Evolutionary conservation across 768 basidiomycete species (phyloP).

Genomic region (Leccinellum rugosiceps): DNA sequence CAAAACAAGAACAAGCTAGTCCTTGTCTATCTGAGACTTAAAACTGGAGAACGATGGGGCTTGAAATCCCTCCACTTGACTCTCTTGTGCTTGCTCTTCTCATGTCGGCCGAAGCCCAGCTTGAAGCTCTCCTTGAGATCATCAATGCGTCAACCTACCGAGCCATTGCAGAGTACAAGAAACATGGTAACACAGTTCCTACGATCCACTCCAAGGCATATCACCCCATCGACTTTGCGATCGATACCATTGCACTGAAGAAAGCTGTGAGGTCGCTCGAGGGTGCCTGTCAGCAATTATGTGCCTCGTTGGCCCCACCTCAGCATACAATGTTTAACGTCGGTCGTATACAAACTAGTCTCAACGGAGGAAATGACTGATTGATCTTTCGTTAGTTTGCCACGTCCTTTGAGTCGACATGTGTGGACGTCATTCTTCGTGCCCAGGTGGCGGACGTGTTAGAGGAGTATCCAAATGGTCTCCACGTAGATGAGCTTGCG

Average conservation of each 20-base stretch:
- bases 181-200: conserved; percentile 18
- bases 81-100: not conserved
- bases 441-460: conserved; percentile 3
- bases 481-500: conserved; percentile 26
- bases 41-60: not conserved
- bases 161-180: conserved; percentile 27
- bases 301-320: conserved; percentile 24
- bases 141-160: conserved; percentile 27
- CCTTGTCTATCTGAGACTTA: not conserved
- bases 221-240: conserved; percentile 23
- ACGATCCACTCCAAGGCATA: conserved; percentile 20
- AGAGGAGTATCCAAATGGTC: conserved; percentile 23
- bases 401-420: conserved; percentile 25
- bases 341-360: not conserved
- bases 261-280: conserved; percentile 26
- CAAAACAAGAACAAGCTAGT: not conserved
- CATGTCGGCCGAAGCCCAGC: conserved; percentile 18
- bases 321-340: conserved; percentile 28
- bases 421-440: conserved; percentile 4
- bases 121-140: conserved; percentile 25
- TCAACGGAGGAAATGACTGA: not conserved
- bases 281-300: conserved; percentile 27
- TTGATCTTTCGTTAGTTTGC: conserved; percentile 6
- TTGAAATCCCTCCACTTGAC: not conserved
- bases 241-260: conserved; percentile 21